Evolutionary conservation across 1,284 basidiomycete species (phyloP), one percentile per base, ranked within the genome.

Genomic region (Takashimella tepidaria): DNA sequence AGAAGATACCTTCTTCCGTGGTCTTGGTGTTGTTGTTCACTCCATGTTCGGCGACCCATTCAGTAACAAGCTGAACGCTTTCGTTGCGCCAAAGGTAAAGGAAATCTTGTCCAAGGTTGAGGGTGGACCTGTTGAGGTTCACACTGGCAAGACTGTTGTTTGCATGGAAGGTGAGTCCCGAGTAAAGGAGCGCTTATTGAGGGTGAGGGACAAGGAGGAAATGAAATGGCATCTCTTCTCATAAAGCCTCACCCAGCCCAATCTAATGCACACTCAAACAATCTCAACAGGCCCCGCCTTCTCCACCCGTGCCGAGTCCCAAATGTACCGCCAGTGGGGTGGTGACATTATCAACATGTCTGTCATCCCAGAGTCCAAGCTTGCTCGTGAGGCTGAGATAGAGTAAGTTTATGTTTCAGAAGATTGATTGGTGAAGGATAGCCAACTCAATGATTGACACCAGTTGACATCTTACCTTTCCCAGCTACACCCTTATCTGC

Each of bases 301-400:
- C 64, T 78, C 89, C 51, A 98, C 95, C 4, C 81, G 95, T 37
- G 96, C 95, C 20, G 95, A 98, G 81, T 92, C 88, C 67, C 69
- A 84, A 65, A 95, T 98, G 92, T 97, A 98, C 76, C 82, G 92
- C 41, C 80, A 82, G 51, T 92, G 88, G 86, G 93, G 92, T 12
- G 95, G 86, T 5, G 92, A 96, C 75, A 80, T 96, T 67, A 95
- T 96, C 78, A 93, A 92, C 75, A 79, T 97, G 93, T 93, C 88
- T 55, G 89, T 89, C 46, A 79, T 98, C 31, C 95, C 95, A 2
- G 95, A 98, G 77, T 86, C 93, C 23, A 98, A 98, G 78, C 80
- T 98, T 22, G 95, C 95, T 2, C 79, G 93, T 23, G 95, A 98
- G 77, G 92, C 91, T 1, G 95, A 98, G 76, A 74, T 98, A 16